These are phyloP conservation scores for Orychophragmus violaceus DNA, from an alignment of 345 rosid species.

Conservation along the genomic window DNA sequence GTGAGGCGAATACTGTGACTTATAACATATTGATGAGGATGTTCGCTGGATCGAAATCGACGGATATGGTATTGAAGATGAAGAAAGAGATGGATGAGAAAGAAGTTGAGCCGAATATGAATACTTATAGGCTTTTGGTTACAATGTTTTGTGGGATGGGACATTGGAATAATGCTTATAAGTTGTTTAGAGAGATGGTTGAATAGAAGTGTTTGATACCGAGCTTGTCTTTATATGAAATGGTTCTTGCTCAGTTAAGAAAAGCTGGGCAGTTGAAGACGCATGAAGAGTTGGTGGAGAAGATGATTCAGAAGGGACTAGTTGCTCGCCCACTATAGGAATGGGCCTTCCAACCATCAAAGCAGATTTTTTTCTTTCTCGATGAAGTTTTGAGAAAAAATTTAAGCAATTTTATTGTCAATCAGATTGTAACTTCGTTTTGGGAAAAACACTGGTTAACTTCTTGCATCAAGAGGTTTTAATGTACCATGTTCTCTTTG, in stretches of 20 bases:
- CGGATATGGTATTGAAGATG: conserved; percentile 87
- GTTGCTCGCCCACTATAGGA: conserved; percentile 31
- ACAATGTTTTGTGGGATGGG: conserved; percentile 89
- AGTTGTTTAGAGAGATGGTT: conserved; percentile 71
- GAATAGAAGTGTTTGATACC: conserved; percentile 80
- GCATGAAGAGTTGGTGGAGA: conserved; percentile 91
- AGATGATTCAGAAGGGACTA: conserved; percentile 50
- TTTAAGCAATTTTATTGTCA: neutral
- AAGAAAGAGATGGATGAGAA: conserved; percentile 90
- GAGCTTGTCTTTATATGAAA: conserved; percentile 51
- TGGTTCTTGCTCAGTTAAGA: conserved; percentile 71
- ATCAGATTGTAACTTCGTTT: neutral
- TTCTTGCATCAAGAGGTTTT: neutral
- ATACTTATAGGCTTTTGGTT: conserved; percentile 71
- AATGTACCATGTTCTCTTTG: neutral
- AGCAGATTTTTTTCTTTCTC: neutral
- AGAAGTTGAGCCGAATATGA: conserved; percentile 77
- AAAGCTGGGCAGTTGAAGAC: conserved; percentile 78
- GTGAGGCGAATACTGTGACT: conserved; percentile 59
- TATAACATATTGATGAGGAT: conserved; percentile 73
- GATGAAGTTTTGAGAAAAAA: neutral
- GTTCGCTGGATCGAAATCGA: conserved; percentile 63
- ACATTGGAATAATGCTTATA: conserved; percentile 94
- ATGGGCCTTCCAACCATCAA: conserved; percentile 9
- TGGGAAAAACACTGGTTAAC: neutral